Evolutionary conservation across 805 yeast species (phyloP).

Genomic region (Tetrapisispora fleetii): DNA sequence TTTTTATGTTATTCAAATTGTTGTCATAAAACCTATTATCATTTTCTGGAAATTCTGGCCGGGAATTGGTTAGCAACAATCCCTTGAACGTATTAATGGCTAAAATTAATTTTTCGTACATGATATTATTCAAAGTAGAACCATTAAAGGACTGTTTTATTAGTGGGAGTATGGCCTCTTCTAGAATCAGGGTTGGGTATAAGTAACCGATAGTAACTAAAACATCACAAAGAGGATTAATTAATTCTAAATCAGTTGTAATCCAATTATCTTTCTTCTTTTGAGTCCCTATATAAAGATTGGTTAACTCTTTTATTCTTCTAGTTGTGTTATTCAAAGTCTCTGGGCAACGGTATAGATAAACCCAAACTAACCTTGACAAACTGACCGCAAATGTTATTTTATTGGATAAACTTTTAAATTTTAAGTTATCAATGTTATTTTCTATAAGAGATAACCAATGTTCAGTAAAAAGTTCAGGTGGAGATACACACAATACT

Average conservation of each 20-base stretch:
- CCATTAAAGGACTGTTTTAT: constrained; percentile 54
- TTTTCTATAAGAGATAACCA: constrained; percentile 69
- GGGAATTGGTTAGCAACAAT: constrained; percentile 55
- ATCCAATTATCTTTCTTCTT: constrained; percentile 76
- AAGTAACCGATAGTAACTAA: constrained; percentile 72
- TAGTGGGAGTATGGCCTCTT: constrained; percentile 64
- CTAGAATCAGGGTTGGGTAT: constrained; percentile 70
- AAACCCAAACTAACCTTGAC: constrained; percentile 82
- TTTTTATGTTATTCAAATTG: constrained; percentile 27
- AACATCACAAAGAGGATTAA: constrained; percentile 60
- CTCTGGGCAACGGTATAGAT: constrained; percentile 75
- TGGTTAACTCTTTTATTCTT: constrained; percentile 56
- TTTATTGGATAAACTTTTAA: constrained; percentile 45
- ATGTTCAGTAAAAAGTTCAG: constrained; percentile 53
- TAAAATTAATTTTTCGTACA: constrained; percentile 62
- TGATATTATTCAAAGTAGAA: constrained; percentile 44
- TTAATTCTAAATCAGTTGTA: constrained; percentile 47
- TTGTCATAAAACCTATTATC: constrained; percentile 26
- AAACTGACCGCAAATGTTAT: constrained; percentile 52
- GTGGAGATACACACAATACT: constrained; percentile 70
- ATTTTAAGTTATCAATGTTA: constrained; percentile 50
- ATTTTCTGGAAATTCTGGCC: constrained; percentile 66
- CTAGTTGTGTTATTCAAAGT: constrained; percentile 80
- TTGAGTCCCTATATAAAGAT: constrained; percentile 43
- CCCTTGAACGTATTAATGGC: constrained; percentile 62